phyloP scores from a whole-genome alignment of 345 rosid genomes.

The Pugionium cornutum region DNA sequence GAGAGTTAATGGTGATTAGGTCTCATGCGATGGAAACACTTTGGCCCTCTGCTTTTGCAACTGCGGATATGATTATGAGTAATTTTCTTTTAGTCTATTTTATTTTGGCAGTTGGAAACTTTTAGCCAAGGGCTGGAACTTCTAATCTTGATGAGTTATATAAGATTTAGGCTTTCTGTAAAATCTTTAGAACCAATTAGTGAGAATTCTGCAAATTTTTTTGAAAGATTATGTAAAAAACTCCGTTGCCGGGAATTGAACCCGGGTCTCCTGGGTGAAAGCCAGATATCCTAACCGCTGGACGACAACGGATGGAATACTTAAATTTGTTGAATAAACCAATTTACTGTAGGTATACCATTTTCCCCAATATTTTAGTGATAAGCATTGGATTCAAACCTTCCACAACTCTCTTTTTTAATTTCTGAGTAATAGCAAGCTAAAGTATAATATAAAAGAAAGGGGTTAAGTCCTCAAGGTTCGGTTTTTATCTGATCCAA shows the following conservation, averaged over 20 bases:
- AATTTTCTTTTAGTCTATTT: background rate
- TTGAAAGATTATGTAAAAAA: background rate
- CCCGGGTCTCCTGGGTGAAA: constrained; percentile 99
- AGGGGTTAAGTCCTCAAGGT: too few species aligned
- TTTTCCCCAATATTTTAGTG: too few species aligned
- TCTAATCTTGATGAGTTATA: background rate
- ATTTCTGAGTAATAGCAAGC: too few species aligned
- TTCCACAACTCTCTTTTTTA: too few species aligned
- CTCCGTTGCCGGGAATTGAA: constrained; percentile 96
- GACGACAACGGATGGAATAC: constrained; percentile 66
- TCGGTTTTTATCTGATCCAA: too few species aligned
- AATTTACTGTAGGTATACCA: too few species aligned
- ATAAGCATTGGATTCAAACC: too few species aligned
- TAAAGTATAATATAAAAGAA: too few species aligned
- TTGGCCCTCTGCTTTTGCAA: constrained; percentile 2
- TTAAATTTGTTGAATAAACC: too few species aligned
- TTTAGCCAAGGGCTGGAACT: background rate
- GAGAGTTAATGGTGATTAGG: constrained; percentile 12
- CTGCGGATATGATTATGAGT: background rate
- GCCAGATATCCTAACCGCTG: constrained; percentile 98
- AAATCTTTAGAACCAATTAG: too few species aligned
- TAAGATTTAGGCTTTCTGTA: background rate
- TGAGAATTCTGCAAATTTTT: too few species aligned
- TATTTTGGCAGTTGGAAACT: background rate
- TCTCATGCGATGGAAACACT: constrained; percentile 18